Evolutionary conservation across 2,329 filamentous ascomycete genomes (phyloP), one percentile per base, ranked within the genome.

Genomic region (Hymenoscyphus salicellus): DNA sequence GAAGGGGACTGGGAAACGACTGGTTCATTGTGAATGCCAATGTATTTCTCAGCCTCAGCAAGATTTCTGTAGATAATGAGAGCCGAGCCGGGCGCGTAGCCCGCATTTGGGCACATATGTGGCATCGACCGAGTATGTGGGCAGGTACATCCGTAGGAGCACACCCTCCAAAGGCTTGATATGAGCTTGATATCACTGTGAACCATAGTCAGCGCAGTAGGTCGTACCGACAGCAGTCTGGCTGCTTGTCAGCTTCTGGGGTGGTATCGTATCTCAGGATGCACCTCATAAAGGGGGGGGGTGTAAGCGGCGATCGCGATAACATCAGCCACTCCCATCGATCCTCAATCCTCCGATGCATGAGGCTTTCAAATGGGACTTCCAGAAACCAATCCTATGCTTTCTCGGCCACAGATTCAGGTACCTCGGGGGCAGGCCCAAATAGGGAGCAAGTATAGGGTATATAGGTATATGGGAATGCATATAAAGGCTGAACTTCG

Each of bases 21-120:
- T 52, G 46, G 46, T 26, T 55, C 41, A 23, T 16, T 38, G 26
- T 26, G 4, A 3, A 52, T 52, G 28, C 58, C 16, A 60, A 23
- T 30, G 20, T 20, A 59, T 55, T 28, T 36, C 28, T 60, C 41
- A 55, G 58, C 58, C 58, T 60, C 58, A 60, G 32, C 20, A 20
- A 60, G 41, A 60, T 52, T 60, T 17, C 38, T 52, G 23, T 49
- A 33, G 41, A 52, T 52, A 49, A 7, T 60, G 28, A 49, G 23
- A 20, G 41, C 38, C 33, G 57, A 43, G 43, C 43, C 43, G 43
- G 23, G 43, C 11, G 32, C 11, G 8, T 26, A 23, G 23, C 38
- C 20, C 16, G 20, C 32, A 41, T 30, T 30, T 5, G 30, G 32
- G 6, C 20, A 6, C 30, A 26, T 28, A 23, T 28, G 57, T n/a